A percentile compares a stretch with the other conserved stretches of the same genome.
Conservation (phyloP, 1,139 yeast genomes). For the Tardiomyces depauwii region DNA sequence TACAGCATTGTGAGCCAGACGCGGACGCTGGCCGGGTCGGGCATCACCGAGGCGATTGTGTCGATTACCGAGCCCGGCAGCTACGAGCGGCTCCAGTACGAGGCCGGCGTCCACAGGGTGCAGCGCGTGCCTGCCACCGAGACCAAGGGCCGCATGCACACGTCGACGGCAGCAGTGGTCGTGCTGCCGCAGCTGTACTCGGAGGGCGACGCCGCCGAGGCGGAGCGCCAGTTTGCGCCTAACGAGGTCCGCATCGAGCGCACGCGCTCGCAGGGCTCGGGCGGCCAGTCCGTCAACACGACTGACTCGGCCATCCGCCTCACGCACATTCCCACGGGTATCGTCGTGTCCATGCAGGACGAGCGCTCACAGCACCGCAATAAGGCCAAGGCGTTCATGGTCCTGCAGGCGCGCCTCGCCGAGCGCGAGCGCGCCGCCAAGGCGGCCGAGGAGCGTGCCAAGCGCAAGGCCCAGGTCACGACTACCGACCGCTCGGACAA, state of each 20-base stretch:
- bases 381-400: constrained; percentile 86
- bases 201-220: constrained; percentile 49
- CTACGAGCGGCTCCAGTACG: constrained; percentile 62
- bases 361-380: constrained; percentile 92
- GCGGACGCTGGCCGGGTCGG: constrained; percentile 48
- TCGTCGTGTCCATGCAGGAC: constrained; percentile 83
- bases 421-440: constrained; percentile 62
- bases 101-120: constrained; percentile 94
- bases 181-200: constrained; percentile 73
- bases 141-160: constrained; percentile 86
- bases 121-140: constrained; percentile 93
- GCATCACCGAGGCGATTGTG: constrained; percentile 67
- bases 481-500: constrained; percentile 89
- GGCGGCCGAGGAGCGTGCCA: constrained; percentile 51
- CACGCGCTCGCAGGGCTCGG: constrained; percentile 95
- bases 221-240: constrained; percentile 67
- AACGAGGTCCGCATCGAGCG: constrained; percentile 89
- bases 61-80: constrained; percentile 68
- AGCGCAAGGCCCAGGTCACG: constrained; percentile 74
- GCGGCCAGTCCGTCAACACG: constrained; percentile 98
- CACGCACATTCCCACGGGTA: constrained; percentile 87
- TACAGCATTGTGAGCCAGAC: constrained; percentile 40
- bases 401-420: constrained; percentile 74
- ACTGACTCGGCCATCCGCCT: constrained; percentile 95
- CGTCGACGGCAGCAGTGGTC: constrained; percentile 92